A percentile compares a stretch with the other conserved stretches of the same genome.
Evolutionary conservation across 1,139 yeast genomes (phyloP).

Genomic region (Lodderomyces orthopsilosis): DNA sequence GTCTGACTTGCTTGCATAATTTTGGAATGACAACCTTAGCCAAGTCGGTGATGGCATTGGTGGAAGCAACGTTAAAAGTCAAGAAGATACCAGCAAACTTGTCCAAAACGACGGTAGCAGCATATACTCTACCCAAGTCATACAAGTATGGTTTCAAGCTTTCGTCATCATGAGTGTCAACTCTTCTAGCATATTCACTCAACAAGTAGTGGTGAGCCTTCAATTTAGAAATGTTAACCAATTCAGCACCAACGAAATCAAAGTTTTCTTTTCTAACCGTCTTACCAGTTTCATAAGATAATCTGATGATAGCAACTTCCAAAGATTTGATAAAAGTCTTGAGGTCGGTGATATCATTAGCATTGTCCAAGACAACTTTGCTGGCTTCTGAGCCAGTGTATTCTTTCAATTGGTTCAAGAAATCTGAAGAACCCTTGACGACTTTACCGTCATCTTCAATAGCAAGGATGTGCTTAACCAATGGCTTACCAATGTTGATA

Average conservation of each 20-base stretch:
- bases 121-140: slow-evolving; percentile 28
- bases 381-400: slow-evolving; percentile 21
- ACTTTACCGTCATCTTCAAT: slow-evolving; percentile 33
- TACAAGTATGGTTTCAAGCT: slow-evolving; percentile 26
- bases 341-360: slow-evolving; percentile 30
- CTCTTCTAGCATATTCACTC: slow-evolving; percentile 29
- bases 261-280: slow-evolving; percentile 31
- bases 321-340: slow-evolving; percentile 35
- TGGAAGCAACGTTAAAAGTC: slow-evolving; percentile 32
- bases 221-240: slow-evolving; percentile 59
- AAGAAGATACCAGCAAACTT: slow-evolving; percentile 41
- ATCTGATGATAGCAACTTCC: slow-evolving; percentile 44
- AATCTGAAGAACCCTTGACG: slow-evolving; percentile 37
- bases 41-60: slow-evolving; percentile 34
- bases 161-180: slow-evolving; percentile 19
- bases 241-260: slow-evolving; percentile 55
- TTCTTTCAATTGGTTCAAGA: slow-evolving; percentile 37
- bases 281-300: slow-evolving; percentile 31
- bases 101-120: slow-evolving; percentile 33
- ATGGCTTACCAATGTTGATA: slow-evolving; percentile 46
- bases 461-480: slow-evolving; percentile 34
- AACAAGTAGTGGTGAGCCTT: slow-evolving; percentile 39
- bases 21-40: slow-evolving; percentile 32
- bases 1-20: slow-evolving; percentile 40
- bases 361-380: slow-evolving; percentile 24